These are phyloP conservation scores for Hygrophorus russula DNA, from an alignment of 768 basidiomycete species.

Conservation along the genomic window DNA sequence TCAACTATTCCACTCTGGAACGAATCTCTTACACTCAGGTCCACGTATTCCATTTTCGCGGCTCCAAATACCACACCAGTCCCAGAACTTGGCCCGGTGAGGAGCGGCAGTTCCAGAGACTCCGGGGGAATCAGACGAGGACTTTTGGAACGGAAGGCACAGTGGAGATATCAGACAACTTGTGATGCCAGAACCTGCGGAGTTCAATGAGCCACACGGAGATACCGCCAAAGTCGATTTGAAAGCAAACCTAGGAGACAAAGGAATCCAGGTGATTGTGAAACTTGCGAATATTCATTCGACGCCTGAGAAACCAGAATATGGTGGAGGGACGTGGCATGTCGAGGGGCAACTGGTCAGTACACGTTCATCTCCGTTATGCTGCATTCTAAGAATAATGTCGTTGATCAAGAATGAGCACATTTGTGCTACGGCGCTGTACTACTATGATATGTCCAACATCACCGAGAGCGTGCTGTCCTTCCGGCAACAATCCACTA, in stretches of 20 bases:
- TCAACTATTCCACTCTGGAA: conserved; percentile 22
- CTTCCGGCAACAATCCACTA: conserved; percentile 20
- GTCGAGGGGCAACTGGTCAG: conserved; percentile 20
- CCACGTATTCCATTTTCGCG: conserved; percentile 5
- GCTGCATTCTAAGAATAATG: not conserved
- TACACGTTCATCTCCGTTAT: not conserved
- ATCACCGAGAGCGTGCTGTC: conserved; percentile 18
- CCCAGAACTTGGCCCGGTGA: conserved; percentile 2
- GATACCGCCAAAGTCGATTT: conserved; percentile 4
- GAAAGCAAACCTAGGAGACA: conserved; percentile 4
- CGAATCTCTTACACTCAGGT: conserved; percentile 12
- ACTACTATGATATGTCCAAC: conserved; percentile 21
- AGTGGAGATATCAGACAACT: conserved; percentile 6
- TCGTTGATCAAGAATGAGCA: conserved; percentile 13
- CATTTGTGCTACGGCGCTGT: conserved; percentile 17
- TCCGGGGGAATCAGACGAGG: conserved; percentile 6
- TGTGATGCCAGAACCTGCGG: conserved; percentile 9
- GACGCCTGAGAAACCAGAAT: conserved; percentile 24
- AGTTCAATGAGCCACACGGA: conserved; percentile 7
- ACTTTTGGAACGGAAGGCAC: conserved; percentile 2
- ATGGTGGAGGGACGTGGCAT: conserved; percentile 29
- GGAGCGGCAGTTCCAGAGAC: conserved; percentile 1
- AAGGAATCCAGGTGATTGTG: conserved; percentile 19
- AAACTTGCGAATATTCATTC: conserved; percentile 22
- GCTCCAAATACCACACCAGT: conserved; percentile 5